Conservation (phyloP, 163 green algal species). For the Chlamydomonas reinhardtii region DNA sequence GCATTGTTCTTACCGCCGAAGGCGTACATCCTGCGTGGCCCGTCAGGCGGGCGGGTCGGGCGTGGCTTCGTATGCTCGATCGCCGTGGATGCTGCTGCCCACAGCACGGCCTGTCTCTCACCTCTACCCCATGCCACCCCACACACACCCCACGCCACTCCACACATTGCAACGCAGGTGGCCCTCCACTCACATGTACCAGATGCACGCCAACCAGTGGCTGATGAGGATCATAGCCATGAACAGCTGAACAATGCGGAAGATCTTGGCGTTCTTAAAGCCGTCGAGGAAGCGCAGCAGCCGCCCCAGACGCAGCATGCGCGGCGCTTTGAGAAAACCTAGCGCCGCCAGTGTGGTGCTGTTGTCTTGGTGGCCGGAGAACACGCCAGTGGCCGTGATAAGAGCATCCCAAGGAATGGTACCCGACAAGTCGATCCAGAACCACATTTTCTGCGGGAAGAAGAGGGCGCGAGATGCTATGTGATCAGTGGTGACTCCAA, state of each 20-base stretch:
- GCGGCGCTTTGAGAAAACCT: slow-evolving; percentile 69
- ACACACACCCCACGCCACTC: too few relatives aligned
- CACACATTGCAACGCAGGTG: too few relatives aligned
- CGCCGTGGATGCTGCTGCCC: too few relatives aligned
- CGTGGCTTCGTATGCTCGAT: too few relatives aligned
- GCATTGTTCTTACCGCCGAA: slow-evolving; percentile 46
- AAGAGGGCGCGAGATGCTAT: too few relatives aligned
- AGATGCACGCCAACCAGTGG: slow-evolving; percentile 65
- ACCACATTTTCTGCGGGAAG: slow-evolving; percentile 26
- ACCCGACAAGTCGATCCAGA: slow-evolving; percentile 46
- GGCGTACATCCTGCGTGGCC: slow-evolving; percentile 48
- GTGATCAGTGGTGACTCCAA: too few relatives aligned
- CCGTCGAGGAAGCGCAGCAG: slow-evolving; percentile 73
- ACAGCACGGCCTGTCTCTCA: too few relatives aligned
- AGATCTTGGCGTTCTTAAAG: slow-evolving; percentile 73
- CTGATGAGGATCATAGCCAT: slow-evolving; percentile 46
- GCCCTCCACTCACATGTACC: slow-evolving; percentile 57
- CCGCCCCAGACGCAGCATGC: slow-evolving; percentile 72
- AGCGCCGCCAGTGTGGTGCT: slow-evolving; percentile 47
- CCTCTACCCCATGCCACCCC: too few relatives aligned
- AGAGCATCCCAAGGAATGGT: slow-evolving; percentile 47
- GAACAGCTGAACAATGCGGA: slow-evolving; percentile 52
- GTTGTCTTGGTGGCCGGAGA: neutral
- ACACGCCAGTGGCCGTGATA: slow-evolving; percentile 11
- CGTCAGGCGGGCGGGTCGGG: too few relatives aligned